A percentile compares a stretch with the other conserved stretches of the same genome.
These are phyloP conservation scores for Diaporthe helianthi DNA, from an alignment of 2,329 filamentous ascomycete species.

Conservation along the genomic window DNA sequence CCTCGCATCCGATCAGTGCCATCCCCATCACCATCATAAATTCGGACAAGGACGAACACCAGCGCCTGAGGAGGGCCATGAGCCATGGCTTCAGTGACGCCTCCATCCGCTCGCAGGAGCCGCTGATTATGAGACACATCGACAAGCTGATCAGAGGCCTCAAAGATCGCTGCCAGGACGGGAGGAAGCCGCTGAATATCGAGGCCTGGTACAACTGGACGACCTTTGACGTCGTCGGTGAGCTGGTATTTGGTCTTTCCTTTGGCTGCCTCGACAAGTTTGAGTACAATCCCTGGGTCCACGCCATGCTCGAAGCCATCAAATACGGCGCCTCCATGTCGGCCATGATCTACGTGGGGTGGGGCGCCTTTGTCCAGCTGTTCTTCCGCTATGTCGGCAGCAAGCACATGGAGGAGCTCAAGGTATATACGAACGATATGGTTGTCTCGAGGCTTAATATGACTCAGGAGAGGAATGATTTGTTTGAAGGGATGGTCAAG, in stretches of 20 bases:
- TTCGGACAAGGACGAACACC: conserved; percentile 26
- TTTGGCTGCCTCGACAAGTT: conserved; percentile 33
- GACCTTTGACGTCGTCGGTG: conserved; percentile 32
- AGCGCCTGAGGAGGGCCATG: conserved; percentile 17
- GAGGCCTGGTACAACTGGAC: conserved; percentile 33
- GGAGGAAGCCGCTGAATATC: conserved; percentile 18
- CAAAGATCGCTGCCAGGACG: conserved; percentile 5
- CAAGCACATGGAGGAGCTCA: neutral
- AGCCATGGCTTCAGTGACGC: conserved; percentile 32
- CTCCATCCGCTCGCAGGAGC: conserved; percentile 29
- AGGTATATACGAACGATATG: neutral
- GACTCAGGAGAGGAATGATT: conserved; percentile 5
- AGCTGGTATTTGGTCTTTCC: conserved; percentile 31
- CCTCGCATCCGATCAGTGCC: neutral
- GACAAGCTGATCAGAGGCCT: conserved; percentile 25
- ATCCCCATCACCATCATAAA: neutral
- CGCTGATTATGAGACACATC: conserved; percentile 31
- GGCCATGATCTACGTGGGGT: neutral
- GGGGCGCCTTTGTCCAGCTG: neutral
- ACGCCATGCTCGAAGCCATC: conserved; percentile 29
- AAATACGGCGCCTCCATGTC: conserved; percentile 13
- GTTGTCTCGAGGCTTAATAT: conserved; percentile 14
- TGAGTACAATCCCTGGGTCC: conserved; percentile 32
- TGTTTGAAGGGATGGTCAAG: conserved; percentile 4
- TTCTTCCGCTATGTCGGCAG: conserved; percentile 9